These are phyloP conservation scores for Pyricularia pennisetigena DNA, from an alignment of 2,329 filamentous ascomycete species.

Conservation along the genomic window DNA sequence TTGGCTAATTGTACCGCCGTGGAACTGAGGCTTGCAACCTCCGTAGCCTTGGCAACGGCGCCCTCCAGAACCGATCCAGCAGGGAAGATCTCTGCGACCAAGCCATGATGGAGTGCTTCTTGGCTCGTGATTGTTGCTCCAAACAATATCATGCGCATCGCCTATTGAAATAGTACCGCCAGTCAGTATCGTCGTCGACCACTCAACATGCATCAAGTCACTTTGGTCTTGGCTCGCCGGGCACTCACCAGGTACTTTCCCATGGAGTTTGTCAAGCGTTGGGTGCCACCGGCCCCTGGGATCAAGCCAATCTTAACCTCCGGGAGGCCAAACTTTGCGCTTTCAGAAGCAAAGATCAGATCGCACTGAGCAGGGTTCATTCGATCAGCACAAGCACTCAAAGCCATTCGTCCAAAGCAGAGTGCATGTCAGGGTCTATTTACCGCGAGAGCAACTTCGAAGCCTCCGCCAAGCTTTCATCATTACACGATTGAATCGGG, in stretches of 20 bases:
- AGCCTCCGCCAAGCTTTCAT: constrained; percentile 36
- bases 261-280: constrained; percentile 21
- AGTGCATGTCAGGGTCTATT: constrained; percentile 3
- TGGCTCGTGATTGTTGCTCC: constrained; percentile 24
- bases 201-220: neutral
- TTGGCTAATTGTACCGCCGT: constrained; percentile 29
- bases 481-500: neutral
- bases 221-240: neutral
- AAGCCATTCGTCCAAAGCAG: neutral
- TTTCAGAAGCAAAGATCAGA: constrained; percentile 20
- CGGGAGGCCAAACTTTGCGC: constrained; percentile 20
- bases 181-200: neutral
- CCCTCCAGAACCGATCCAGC: constrained; percentile 24
- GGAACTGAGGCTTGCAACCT: constrained; percentile 23
- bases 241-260: constrained; percentile 22
- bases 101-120: constrained; percentile 27
- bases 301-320: constrained; percentile 21
- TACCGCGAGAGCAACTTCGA: constrained; percentile 37
- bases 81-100: constrained; percentile 26
- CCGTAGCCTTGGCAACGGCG: constrained; percentile 25
- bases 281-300: constrained; percentile 19
- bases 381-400: constrained; percentile 1
- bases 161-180: constrained; percentile 10
- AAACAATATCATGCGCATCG: constrained; percentile 35
- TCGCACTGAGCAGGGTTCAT: constrained; percentile 19